These are phyloP conservation scores for Allium cepa DNA, from an alignment of 106 monocot genomes.

Conservation along the genomic window DNA sequence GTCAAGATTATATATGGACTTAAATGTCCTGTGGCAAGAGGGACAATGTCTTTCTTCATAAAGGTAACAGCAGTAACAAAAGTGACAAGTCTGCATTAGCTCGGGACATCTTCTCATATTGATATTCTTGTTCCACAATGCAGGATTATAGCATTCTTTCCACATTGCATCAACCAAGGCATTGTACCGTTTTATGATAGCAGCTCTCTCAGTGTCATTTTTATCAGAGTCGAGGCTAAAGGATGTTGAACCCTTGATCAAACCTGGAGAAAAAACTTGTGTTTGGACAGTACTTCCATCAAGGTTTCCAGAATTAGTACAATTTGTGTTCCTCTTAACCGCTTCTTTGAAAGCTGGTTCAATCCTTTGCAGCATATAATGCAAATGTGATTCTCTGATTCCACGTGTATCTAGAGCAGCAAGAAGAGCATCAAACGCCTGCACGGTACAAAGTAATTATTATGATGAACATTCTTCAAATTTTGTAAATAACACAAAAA, in stretches of 20 bases:
- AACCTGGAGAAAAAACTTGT: not conserved
- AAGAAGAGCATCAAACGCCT: constrained; percentile 86
- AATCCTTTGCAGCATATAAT: constrained; percentile 80
- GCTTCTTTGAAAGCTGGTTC: constrained; percentile 82
- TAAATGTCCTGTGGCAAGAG: constrained; percentile 71
- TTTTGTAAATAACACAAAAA: too few species aligned
- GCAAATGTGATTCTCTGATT: constrained; percentile 84
- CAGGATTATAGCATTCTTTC: constrained; percentile 52
- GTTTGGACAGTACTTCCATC: constrained; percentile 14
- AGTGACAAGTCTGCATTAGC: constrained; percentile 42
- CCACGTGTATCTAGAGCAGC: constrained; percentile 84
- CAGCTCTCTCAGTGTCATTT: constrained; percentile 46
- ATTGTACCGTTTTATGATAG: constrained; percentile 54
- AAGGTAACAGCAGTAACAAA: constrained; percentile 60
- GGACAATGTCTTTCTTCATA: constrained; percentile 72
- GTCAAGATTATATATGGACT: constrained; percentile 35
- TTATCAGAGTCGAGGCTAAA: constrained; percentile 69
- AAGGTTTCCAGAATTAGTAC: not conserved
- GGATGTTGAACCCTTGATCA: constrained; percentile 27
- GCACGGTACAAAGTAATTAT: not conserved
- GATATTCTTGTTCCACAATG: constrained; percentile 59
- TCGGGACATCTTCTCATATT: constrained; percentile 72
- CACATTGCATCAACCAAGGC: constrained; percentile 67
- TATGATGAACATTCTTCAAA: too few species aligned
- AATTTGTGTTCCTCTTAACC: constrained; percentile 31